Conservation (phyloP, 305 asterid genomes). For the Solanum hybrid region DNA sequence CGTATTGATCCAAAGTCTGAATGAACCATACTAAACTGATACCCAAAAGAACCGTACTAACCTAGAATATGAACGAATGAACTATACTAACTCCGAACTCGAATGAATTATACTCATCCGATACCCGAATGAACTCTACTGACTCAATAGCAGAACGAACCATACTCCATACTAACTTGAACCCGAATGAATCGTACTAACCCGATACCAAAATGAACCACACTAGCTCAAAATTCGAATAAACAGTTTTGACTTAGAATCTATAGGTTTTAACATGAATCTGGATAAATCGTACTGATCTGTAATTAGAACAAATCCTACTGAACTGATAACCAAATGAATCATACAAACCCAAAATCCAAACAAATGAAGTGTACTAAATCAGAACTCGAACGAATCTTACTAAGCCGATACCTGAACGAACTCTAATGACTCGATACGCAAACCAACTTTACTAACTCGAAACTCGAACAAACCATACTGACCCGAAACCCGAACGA, state of each 20-base stretch:
- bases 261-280: no score
- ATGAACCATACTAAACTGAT: no score
- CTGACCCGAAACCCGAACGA: background rate
- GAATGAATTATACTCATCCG: no score
- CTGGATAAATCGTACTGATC: accelerated
- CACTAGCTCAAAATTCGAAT: no score
- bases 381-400: background rate
- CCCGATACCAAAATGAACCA: no score
- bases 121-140: no score
- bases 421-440: background rate
- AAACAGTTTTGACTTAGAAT: no score
- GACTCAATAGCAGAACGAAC: no score
- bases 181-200: no score
- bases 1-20: accelerated
- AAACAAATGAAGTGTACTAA: background rate
- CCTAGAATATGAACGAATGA: no score
- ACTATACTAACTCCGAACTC: accelerated
- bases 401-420: background rate
- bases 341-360: accelerated
- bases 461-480: background rate
- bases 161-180: no score
- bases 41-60: no score
- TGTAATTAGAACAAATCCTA: accelerated
- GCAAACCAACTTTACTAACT: background rate
- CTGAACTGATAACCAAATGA: background rate